Base-by-base conservation (phyloP, 2,329 filamentous ascomycete genomes). In the Sporothrix euskadiensis region DNA sequence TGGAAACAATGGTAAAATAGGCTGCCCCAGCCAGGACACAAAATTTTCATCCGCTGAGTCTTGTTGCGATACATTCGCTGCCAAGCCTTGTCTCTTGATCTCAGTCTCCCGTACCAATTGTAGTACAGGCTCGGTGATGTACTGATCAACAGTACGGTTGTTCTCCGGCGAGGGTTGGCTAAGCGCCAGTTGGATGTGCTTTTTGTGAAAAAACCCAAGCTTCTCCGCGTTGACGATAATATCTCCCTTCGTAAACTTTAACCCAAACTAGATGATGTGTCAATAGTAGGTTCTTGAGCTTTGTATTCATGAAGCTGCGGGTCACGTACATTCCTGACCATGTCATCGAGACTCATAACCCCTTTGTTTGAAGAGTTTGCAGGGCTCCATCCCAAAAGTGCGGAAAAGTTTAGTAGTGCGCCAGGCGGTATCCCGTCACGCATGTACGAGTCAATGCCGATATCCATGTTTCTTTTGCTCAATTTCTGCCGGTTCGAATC, bases 171-270 rank as follows among this genome's bases (percentile, higher is more conserved):
- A 71, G 1, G 75, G 70, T 19, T 73, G 57, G 9, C 75, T 47
- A 9, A 78, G 72, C 1, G 78, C 75, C 3, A 71, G 74, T 2
- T 73, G 73, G 12, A 78, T 73, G 73, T 81, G 80, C 35, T 77
- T 76, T n/a, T 76, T 76, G 59, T 98, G 93, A 68, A 98, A 87
- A 80, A 90, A 93, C 77, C 89, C 87, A 19, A 98, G 86, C 80
- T 98, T 99, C 68, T 90, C 89, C 69, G 91, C 88, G 26, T 92
- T 90, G 22, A 98, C 93, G 16, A 92, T 91, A 7, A 94, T 93
- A 80, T 98, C 94, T 10, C 95, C 95, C 78, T 92, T 93, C 3
- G 94, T 98, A 82, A 98, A 97, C 79, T 94, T 94, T 76, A 97
- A 86, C 63, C 90, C 89, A 80, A 98, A 95, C 88, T 93, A 74